Conservation (phyloP, 768 basidiomycete genomes). For the Termitomyces sp. region DNA sequence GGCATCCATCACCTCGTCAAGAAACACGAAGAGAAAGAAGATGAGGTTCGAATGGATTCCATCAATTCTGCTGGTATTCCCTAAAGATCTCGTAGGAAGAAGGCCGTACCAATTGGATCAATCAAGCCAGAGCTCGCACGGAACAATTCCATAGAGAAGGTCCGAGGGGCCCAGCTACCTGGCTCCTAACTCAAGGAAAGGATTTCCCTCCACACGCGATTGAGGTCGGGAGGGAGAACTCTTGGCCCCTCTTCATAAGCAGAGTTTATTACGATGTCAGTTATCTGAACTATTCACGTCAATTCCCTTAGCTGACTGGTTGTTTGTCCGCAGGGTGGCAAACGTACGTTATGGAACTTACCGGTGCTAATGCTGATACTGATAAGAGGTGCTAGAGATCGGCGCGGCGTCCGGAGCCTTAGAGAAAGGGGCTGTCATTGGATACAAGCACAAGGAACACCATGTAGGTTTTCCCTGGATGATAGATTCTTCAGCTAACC, state of each 20-base stretch:
- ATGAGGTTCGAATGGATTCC: slow-evolving; percentile 39
- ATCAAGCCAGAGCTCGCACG: slow-evolving; percentile 54
- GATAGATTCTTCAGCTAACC: neutral
- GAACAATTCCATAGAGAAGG: slow-evolving; percentile 41
- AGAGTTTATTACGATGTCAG: slow-evolving; percentile 58
- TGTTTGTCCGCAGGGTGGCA: slow-evolving; percentile 38
- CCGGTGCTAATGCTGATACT: slow-evolving; percentile 21
- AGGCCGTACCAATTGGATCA: slow-evolving; percentile 49
- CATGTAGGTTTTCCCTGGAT: slow-evolving; percentile 37
- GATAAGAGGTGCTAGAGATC: slow-evolving; percentile 39
- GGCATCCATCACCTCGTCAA: slow-evolving; percentile 1
- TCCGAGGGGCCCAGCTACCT: slow-evolving; percentile 47
- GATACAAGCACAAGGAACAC: slow-evolving; percentile 55
- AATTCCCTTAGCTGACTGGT: neutral
- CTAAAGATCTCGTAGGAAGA: slow-evolving; percentile 36
- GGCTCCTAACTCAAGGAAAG: slow-evolving; percentile 59
- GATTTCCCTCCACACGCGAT: slow-evolving; percentile 59
- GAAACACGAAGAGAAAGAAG: slow-evolving; percentile 48
- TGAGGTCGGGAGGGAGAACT: slow-evolving; percentile 50
- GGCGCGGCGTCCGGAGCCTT: slow-evolving; percentile 62
- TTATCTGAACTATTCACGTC: slow-evolving; percentile 2
- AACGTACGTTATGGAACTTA: slow-evolving; percentile 43
- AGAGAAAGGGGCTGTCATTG: slow-evolving; percentile 61
- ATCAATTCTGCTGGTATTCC: neutral
- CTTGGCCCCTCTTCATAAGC: slow-evolving; percentile 52